Conservation (phyloP, 768 basidiomycete genomes). For the Udeniomyces megalosporus region DNA sequence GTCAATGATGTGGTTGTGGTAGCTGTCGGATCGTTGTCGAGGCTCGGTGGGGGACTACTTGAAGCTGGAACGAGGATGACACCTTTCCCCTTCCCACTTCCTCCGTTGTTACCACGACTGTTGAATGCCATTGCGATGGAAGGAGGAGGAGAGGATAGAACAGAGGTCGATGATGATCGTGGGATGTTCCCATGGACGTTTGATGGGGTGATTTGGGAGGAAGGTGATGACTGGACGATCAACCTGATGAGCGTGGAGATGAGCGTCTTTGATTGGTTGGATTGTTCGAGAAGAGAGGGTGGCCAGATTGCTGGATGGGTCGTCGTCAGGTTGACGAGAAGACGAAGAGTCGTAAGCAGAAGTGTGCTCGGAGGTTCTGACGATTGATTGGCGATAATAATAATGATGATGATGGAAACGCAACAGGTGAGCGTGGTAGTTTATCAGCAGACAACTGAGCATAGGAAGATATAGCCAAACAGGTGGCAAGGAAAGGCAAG, state of each 20-base stretch:
- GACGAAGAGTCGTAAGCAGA: neutral
- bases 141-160: too few relatives aligned
- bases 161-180: too few relatives aligned
- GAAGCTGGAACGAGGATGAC: too few relatives aligned
- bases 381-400: neutral
- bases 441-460: neutral
- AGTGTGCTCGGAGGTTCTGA: neutral
- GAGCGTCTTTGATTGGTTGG: neutral
- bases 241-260: slow-evolving; percentile 2
- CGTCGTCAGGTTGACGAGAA: slow-evolving; percentile 1
- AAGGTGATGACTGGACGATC: neutral
- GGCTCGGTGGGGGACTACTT: too few relatives aligned
- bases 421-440: too few relatives aligned
- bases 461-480: neutral
- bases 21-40: too few relatives aligned
- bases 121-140: too few relatives aligned
- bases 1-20: too few relatives aligned
- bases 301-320: neutral
- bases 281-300: neutral
- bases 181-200: too few relatives aligned
- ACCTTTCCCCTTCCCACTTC: too few relatives aligned
- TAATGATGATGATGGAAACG: too few relatives aligned
- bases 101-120: too few relatives aligned
- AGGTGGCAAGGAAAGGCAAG: neutral
- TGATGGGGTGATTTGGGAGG: neutral